Evolutionary conservation across 1,284 basidiomycete genomes (phyloP).

Genomic region (Mycena citricolor): DNA sequence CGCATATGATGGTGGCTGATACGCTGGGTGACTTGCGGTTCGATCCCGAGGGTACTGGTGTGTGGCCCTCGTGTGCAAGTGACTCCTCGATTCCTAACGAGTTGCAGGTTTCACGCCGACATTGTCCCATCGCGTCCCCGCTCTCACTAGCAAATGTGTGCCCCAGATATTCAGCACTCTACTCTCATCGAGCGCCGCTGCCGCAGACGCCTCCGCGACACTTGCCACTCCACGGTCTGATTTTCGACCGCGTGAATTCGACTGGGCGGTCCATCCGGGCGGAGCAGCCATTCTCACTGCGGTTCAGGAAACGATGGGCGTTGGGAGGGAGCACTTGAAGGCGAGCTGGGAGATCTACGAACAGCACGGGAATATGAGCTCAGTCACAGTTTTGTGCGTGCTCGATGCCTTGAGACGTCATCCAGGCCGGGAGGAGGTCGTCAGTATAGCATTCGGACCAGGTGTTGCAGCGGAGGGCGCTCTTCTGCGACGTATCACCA

Average conservation of each 20-base stretch:
- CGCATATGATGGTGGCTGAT: conserved; percentile 11
- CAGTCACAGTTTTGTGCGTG: conserved; percentile 7
- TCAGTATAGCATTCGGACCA: conserved; percentile 7
- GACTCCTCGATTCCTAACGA: no score
- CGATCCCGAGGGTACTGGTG: no score
- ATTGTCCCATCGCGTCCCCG: no score
- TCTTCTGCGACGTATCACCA: conserved; percentile 6
- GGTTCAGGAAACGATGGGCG: background rate
- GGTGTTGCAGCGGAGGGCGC: conserved; percentile 3
- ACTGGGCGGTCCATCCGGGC: conserved; percentile 19
- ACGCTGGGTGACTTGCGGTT: conserved; percentile 1
- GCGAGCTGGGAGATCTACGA: conserved; percentile 18
- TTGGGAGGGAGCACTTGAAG: conserved; percentile 4
- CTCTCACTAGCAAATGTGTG: no score
- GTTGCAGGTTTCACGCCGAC: no score
- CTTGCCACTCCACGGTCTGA: no score
- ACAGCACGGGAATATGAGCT: conserved; percentile 16
- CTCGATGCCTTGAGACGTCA: conserved; percentile 3
- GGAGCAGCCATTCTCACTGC: conserved; percentile 6
- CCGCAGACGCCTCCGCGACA: no score
- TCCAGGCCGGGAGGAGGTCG: conserved; percentile 2
- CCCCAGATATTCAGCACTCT: no score
- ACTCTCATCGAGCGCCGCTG: no score
- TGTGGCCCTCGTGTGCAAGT: no score
- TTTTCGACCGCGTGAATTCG: conserved; percentile 8